These are phyloP conservation scores for Candida boleticola DNA, from an alignment of 805 yeast genomes.

Conservation along the genomic window DNA sequence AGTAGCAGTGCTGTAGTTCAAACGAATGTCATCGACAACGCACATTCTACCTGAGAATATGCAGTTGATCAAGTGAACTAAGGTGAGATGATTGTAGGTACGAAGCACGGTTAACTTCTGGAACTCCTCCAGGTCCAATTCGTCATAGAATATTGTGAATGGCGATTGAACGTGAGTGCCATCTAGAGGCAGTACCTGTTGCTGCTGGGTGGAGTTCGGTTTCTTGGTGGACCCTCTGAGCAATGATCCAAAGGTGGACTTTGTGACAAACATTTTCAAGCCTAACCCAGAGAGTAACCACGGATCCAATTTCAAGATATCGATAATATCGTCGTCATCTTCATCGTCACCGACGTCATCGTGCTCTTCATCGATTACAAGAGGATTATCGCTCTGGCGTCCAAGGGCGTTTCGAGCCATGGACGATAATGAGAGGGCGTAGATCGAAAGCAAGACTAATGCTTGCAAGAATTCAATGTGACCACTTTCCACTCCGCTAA, in stretches of 20 bases:
- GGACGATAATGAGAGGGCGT: slow-evolving; percentile 59
- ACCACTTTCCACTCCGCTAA: slow-evolving; percentile 20
- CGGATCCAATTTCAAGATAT: slow-evolving; percentile 55
- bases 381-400: neutral
- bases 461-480: slow-evolving; percentile 65
- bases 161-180: slow-evolving; percentile 13
- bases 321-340: slow-evolving; percentile 14
- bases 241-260: slow-evolving; percentile 45
- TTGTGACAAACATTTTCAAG: slow-evolving; percentile 57
- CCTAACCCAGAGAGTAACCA: slow-evolving; percentile 71
- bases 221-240: slow-evolving; percentile 10
- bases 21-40: slow-evolving; percentile 55
- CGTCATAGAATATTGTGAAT: slow-evolving; percentile 30
- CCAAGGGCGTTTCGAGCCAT: slow-evolving; percentile 19
- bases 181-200: neutral
- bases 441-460: slow-evolving; percentile 61
- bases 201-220: neutral
- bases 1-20: slow-evolving; percentile 58
- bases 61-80: slow-evolving; percentile 67
- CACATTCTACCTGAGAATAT: slow-evolving; percentile 65
- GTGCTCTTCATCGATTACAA: slow-evolving; percentile 11
- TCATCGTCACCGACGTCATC: slow-evolving; percentile 10
- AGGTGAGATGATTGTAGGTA: slow-evolving; percentile 68
- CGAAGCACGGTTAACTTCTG: slow-evolving; percentile 57
- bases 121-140: slow-evolving; percentile 40